Evolutionary conservation across 2,329 filamentous ascomycete species (phyloP).

Genomic region (Penicillium crustosum): DNA sequence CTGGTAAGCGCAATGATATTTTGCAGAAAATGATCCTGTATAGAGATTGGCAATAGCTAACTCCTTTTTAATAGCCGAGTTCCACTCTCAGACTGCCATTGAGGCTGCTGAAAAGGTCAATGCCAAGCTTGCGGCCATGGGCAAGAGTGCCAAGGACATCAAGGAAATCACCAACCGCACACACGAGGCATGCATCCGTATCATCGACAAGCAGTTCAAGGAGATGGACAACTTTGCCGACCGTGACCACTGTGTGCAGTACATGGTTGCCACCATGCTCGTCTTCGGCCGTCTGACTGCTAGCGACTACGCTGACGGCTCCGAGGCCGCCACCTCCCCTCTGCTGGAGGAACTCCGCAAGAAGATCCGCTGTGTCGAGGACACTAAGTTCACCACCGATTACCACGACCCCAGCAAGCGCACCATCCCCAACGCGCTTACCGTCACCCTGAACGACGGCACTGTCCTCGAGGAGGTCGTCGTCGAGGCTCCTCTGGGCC

Average conservation of each 20-base stretch:
- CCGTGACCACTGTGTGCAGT: constrained; percentile 98
- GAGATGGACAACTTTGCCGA: constrained; percentile 99
- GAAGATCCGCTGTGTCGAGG: constrained; percentile 95
- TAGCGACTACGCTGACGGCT: constrained; percentile 87
- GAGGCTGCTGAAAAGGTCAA: constrained; percentile 90
- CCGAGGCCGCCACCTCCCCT: constrained; percentile 84
- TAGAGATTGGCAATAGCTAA: not conserved
- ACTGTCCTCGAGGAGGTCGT: constrained; percentile 86
- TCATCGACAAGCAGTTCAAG: constrained; percentile 99
- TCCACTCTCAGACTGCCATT: constrained; percentile 97
- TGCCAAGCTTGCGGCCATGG: constrained; percentile 75
- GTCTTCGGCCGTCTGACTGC: constrained; percentile 91
- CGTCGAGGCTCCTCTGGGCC: constrained; percentile 91
- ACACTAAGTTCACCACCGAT: constrained; percentile 88
- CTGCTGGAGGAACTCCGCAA: constrained; percentile 88
- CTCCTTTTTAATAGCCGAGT: constrained; percentile 63
- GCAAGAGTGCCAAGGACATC: constrained; percentile 92
- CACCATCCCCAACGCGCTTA: constrained; percentile 95
- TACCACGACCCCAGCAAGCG: constrained; percentile 93
- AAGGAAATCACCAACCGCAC: constrained; percentile 91
- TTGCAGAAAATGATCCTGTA: not conserved
- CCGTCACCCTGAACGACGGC: constrained; percentile 91
- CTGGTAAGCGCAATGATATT: constrained; percentile 57
- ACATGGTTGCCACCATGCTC: constrained; percentile 98
- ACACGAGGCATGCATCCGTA: constrained; percentile 96